These are phyloP conservation scores for Capsicum pubescens DNA, from an alignment of 257 asterid genomes.

Conservation along the genomic window DNA sequence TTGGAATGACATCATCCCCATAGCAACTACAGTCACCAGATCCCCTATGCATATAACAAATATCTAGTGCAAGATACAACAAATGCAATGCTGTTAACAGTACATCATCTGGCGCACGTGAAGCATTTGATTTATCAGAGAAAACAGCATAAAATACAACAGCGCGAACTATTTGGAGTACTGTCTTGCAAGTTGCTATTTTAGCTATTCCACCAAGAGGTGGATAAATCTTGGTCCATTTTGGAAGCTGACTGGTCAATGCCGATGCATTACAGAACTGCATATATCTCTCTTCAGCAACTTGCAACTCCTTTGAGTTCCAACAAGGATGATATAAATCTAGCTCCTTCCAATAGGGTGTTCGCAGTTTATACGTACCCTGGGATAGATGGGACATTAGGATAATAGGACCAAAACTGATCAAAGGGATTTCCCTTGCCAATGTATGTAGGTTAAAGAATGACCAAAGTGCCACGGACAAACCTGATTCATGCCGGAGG, in stretches of 20 bases:
- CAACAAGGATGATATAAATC: constrained; percentile 98
- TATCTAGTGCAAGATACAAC: constrained; percentile 82
- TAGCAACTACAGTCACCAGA: constrained; percentile 57
- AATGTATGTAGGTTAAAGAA: background rate
- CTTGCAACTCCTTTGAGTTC: constrained; percentile 89
- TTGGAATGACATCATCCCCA: constrained; percentile 67
- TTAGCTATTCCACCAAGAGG: constrained; percentile 86
- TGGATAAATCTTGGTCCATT: constrained; percentile 77
- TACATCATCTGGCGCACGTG: constrained; percentile 89
- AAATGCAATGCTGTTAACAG: constrained; percentile 82
- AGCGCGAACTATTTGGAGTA: constrained; percentile 80
- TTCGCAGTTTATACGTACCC: constrained; percentile 90
- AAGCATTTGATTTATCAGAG: constrained; percentile 53
- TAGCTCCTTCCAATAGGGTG: constrained; percentile 79
- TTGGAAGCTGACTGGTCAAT: constrained; percentile 80
- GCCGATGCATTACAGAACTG: constrained; percentile 86
- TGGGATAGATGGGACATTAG: constrained; percentile 43
- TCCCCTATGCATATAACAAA: constrained; percentile 64
- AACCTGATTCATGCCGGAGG: constrained; percentile 98
- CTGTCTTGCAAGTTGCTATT: constrained; percentile 82
- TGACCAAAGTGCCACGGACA: constrained; percentile 30
- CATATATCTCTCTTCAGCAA: constrained; percentile 90
- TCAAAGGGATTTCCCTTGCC: background rate
- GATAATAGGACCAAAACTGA: constrained; percentile 5
- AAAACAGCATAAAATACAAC: constrained; percentile 77